Base-by-base conservation (phyloP, 805 yeast species). In the Monosporozyma servazzii region DNA sequence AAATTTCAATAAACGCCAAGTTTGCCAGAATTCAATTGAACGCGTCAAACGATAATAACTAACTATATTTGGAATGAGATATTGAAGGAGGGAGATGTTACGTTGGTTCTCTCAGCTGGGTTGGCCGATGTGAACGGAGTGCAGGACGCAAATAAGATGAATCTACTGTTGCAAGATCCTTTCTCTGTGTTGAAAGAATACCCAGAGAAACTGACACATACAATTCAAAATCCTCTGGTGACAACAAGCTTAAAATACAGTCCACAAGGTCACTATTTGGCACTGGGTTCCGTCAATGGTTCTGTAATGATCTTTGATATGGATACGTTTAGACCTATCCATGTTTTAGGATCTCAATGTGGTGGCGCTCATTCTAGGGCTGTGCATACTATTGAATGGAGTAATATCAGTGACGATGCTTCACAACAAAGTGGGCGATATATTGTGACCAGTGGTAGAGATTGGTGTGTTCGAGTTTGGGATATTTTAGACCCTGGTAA, bases 141-240 rank as follows among this genome's bases (percentile, higher is more conserved):
- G 17, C 5, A n/a, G 25, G 40, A 33, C 17, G 15, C 13, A n/a
- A 30, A 33, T 33, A 33, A n/a, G 56, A 64, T 67, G 59, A 90
- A 90, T 66, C 72, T 89, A 33, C 75, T 93, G 9, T 74, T 91
- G 23, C 79, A 87, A 56, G 98, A 90, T 67, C 97, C 97, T 3
- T 88, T 88, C 66, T 81, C 91, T 1, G 89, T 91, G 21, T 84
- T 95, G 20, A 88, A 88, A 61, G 98, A 90, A 63, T 90, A 79
- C 60, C 98, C 98, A 0, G 96, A 90, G 54, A 77, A 84, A 1
- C 76, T 88, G n/a, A 77, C 85, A 1, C 81, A 81, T 54, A 81
- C 90, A 0, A 69, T 88, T 11, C 64, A 60, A 44, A 78, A 78
- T 11, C 80, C 80, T 50, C 84, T 88, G 1, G 80, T 77, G 44